Evolutionary conservation across 2,329 filamentous ascomycete species (phyloP), one percentile per base, ranked within the genome.

Genomic region (Penicillium janthinellum): DNA sequence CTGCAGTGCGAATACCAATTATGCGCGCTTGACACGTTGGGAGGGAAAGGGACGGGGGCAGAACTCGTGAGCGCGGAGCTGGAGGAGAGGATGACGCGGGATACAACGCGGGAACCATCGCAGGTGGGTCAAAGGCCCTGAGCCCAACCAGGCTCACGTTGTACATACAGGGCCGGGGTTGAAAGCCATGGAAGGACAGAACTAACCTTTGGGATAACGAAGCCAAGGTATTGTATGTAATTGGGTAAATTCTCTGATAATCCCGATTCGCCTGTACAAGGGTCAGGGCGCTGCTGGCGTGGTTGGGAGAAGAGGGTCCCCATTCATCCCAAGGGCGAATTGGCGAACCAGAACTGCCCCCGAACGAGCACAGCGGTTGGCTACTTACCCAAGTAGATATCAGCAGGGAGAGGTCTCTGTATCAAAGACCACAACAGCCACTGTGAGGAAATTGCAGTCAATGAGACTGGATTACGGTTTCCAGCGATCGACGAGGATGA

Each of bases 261-360:
- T 64, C 67, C 71, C 64, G 71, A 66, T 68, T 67, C 59, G 65
- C 51, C 57, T 63, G 59, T 56, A 44, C 51, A 51, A 51, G 54
- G 57, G 62, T 67, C 59, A 62, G 58, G 63, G 59, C 64, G 62
- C 59, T 54, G 48, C 51, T 58, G 45, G 54, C 42, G 57, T 42
- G 56, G 54, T 54, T 44, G 45, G 62, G 67, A 70, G 63, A 67
- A 68, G 63, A 62, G 64, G 63, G 41, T 47, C 52, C 66, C 64
- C 63, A 56, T 63, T 44, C 51, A 56, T 60, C 59, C 64, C 64
- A 64, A 64, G 67, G 65, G 61, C 65, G 70, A 75, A 76, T 76
- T 75, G 74, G 70, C 73, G 73, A 76, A 76, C 74, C 73, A 75
- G 67, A 74, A 63, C 65, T 67, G 58, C 63, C 38, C 63, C 67